A percentile compares a stretch with the other conserved stretches of the same genome.
These are phyloP conservation scores for Yarrowia galli DNA, from an alignment of 1,139 yeast species.

Conservation along the genomic window DNA sequence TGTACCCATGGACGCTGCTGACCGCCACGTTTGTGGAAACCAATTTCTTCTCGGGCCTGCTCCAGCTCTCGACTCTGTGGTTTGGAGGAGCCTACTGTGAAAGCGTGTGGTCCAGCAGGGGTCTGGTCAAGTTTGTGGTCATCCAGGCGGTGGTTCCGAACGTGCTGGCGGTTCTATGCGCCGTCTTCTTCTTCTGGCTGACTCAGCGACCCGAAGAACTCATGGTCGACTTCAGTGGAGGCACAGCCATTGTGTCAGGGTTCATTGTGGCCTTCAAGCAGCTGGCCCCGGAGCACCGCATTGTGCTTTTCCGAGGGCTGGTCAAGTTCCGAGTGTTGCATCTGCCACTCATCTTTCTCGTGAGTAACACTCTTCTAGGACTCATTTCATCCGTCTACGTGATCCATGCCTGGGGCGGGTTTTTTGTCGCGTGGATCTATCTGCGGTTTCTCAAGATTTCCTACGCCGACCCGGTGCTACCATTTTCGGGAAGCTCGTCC, in stretches of 20 bases:
- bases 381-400: constrained; percentile 40
- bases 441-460: constrained; percentile 74
- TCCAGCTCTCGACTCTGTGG: constrained; percentile 60
- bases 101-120: constrained; percentile 64
- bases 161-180: constrained; percentile 50
- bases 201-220: constrained; percentile 2
- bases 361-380: constrained; percentile 46
- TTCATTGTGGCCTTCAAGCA: constrained; percentile 88
- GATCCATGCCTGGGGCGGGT: constrained; percentile 72
- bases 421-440: constrained; percentile 74
- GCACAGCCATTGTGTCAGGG: constrained; percentile 73
- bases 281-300: constrained; percentile 85
- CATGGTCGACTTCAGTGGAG: constrained; percentile 65
- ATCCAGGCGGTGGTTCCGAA: constrained; percentile 68
- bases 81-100: constrained; percentile 63
- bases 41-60: constrained; percentile 58
- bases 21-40: constrained; percentile 77
- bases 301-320: constrained; percentile 68
- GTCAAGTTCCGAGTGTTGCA: constrained; percentile 72
- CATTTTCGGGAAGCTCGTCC: constrained; percentile 44
- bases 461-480: constrained; percentile 50
- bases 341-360: constrained; percentile 68
- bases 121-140: constrained; percentile 65
- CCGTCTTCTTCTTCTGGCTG: constrained; percentile 40
- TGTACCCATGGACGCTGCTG: constrained; percentile 78